Base-by-base conservation (phyloP, 192 early-diverging fungal genomes). In the Podila epicladia region DNA sequence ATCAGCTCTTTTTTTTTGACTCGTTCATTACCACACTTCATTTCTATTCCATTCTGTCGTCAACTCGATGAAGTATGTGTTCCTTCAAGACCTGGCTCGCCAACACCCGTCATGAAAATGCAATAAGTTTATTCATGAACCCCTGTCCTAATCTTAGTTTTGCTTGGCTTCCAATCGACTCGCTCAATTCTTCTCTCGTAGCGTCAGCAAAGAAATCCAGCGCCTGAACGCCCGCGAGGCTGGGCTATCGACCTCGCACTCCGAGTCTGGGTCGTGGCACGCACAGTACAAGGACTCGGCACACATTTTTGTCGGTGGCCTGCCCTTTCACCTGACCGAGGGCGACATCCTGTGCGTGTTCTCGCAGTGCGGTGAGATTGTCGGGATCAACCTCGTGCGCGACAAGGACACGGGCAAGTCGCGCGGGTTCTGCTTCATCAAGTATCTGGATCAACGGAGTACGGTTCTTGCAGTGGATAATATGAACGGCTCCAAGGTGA, bases 381-480 rank as follows among this genome's bases (percentile, higher is more conserved):
- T 97, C n/a, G 93, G 97, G 72, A 84, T 98, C 63, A 94, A 97
- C 65, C 84, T 97, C 50, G 92, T 95, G 37, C 86, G 96, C 26
- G 94, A 98, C 82, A 91, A 93, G 76, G 88, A 94, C 33, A 96
- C 96, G 3, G 96, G 96, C 28, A 92, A 93, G 72, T 89, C 91
- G 53, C 93, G 91, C 60, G 97, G 97, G 7, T 97, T 89, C 84
- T 91, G 87, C 8, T 98, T 98, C 74, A 67, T 98, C 22, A 93
- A 94, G 71, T 98, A 96, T 84, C 93, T 96, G 72, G 96, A 98
- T 87, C 96, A 98, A 75, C 80, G 94, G 62, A 93, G 91, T 63
- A 98, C 97, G 5, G 82, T 96, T 1, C 85, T 99, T 41, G 95
- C 96, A 0, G 97, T 99, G 7, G 97, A 99, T 84, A 99, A 99